These are phyloP conservation scores for Penicillium hordei DNA, from an alignment of 2,329 filamentous ascomycete species.

Conservation along the genomic window DNA sequence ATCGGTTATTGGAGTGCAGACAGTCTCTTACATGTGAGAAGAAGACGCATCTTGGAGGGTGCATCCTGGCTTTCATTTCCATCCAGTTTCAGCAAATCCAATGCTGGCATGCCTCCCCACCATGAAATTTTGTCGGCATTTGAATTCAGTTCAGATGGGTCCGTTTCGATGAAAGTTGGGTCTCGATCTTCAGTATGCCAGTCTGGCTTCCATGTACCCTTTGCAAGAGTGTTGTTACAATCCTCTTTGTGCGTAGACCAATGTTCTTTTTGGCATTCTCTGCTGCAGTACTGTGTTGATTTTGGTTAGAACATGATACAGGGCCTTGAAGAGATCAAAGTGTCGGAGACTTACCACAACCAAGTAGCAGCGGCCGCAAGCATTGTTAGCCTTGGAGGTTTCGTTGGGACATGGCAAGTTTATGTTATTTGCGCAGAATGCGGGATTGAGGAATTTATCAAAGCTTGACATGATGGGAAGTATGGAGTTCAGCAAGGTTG, in stretches of 20 bases:
- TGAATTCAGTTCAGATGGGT: not conserved
- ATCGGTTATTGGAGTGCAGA: not conserved
- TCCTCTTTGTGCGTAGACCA: not conserved
- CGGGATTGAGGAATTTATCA: not conserved
- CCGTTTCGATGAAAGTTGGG: not conserved
- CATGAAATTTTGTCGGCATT: not conserved
- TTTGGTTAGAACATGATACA: not conserved
- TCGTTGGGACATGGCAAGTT: not conserved
- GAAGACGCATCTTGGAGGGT: not conserved
- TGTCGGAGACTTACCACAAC: not conserved
- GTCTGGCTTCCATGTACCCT: not conserved
- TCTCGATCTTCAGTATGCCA: not conserved
- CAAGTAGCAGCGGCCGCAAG: not conserved
- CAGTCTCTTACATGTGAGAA: not conserved
- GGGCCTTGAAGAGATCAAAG: not conserved
- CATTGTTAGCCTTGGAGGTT: not conserved
- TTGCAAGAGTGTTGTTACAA: not conserved
- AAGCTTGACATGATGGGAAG: not conserved
- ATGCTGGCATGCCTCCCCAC: not conserved
- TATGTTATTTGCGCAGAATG: not conserved
- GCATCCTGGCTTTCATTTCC: not conserved
- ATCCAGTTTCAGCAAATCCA: not conserved
- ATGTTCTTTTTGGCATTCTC: not conserved
- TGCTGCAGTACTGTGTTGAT: not conserved
- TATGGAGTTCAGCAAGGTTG: too few relatives aligned